Evolutionary conservation across 2,329 filamentous ascomycete genomes (phyloP).

Genomic region (Lecanicillium sp.): DNA sequence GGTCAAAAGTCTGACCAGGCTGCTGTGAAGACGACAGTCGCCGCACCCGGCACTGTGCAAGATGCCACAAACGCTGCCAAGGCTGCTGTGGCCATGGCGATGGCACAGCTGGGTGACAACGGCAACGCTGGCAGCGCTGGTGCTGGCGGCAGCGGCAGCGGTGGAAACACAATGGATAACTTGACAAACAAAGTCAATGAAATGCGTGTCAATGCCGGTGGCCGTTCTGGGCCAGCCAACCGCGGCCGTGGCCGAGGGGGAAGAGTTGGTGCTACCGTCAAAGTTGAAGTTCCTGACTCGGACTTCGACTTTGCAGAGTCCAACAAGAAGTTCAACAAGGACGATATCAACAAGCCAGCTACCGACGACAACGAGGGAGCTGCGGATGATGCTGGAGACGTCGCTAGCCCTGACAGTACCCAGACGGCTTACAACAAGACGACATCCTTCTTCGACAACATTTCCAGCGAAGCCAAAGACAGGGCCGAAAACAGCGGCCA

Average conservation of each 20-base stretch:
- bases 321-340: constrained; percentile 40
- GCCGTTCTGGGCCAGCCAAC: constrained; percentile 35
- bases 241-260: constrained; percentile 43
- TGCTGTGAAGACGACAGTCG: constrained; percentile 26
- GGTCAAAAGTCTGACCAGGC: constrained; percentile 20
- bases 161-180: constrained; percentile 54
- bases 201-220: constrained; percentile 59
- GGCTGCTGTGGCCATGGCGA: constrained; percentile 70
- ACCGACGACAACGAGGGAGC: constrained; percentile 37
- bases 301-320: constrained; percentile 81
- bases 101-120: constrained; percentile 56
- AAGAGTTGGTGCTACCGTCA: constrained; percentile 37
- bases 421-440: constrained; percentile 71
- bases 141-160: constrained; percentile 13
- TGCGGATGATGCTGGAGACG: constrained; percentile 29
- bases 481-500: constrained; percentile 63
- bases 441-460: constrained; percentile 94
- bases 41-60: constrained; percentile 35
- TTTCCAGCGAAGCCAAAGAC: constrained; percentile 88
- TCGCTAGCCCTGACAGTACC: constrained; percentile 26
- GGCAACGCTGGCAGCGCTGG: not conserved
- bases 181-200: constrained; percentile 67
- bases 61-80: constrained; percentile 68
- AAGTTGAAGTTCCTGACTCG: constrained; percentile 79
- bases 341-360: constrained; percentile 70